Evolutionary conservation across 805 yeast genomes (phyloP).

Genomic region (Nakazawaea populi): DNA sequence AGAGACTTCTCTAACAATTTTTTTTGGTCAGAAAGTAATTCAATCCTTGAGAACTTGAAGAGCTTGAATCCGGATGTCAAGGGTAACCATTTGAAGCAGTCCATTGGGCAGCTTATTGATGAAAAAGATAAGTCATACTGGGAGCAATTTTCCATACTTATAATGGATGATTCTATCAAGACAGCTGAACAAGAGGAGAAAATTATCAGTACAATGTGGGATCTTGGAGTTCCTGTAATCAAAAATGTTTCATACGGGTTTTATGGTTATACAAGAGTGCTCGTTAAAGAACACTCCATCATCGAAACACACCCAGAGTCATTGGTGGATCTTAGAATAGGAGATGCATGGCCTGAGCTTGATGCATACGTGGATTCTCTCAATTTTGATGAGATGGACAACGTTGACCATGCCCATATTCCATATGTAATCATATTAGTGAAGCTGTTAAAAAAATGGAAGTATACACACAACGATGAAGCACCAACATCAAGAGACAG

Average conservation of each 20-base stretch:
- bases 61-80: conserved; percentile 59
- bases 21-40: conserved; percentile 15
- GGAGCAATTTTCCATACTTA: conserved; percentile 43
- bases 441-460: conserved; percentile 45
- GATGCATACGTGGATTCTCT: conserved; percentile 41
- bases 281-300: conserved; percentile 54
- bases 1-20: conserved; percentile 54
- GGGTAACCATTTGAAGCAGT: conserved; percentile 24
- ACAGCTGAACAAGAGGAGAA: conserved; percentile 16
- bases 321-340: conserved; percentile 61
- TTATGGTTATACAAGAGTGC: conserved; percentile 53
- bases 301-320: conserved; percentile 69
- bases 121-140: conserved; percentile 28
- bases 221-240: conserved; percentile 46
- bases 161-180: conserved; percentile 33
- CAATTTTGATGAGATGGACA: conserved; percentile 40
- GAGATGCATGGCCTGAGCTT: conserved; percentile 68
- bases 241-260: conserved; percentile 52
- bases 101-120: background rate
- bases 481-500: conserved; percentile 28
- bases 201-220: conserved; percentile 35
- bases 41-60: conserved; percentile 33
- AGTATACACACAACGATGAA: conserved; percentile 13
- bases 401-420: conserved; percentile 48
- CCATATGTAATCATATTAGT: conserved; percentile 65